Conservation (phyloP, 192 early-diverging fungal genomes). For the Kickxella alabastrina region DNA sequence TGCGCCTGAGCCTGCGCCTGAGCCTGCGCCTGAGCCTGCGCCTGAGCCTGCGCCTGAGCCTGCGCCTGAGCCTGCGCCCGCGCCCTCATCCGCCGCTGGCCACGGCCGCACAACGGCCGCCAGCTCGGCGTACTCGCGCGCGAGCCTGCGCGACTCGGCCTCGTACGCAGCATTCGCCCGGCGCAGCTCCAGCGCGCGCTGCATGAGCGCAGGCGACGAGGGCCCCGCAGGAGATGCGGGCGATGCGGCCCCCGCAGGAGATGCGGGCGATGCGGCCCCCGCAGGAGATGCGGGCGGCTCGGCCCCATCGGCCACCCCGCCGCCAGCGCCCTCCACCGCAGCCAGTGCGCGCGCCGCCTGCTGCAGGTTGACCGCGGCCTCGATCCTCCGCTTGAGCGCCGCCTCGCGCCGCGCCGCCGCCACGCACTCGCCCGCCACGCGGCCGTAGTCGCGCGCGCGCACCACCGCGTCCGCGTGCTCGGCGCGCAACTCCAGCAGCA, state of each 20-base stretch:
- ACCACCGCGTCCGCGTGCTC: slow-evolving; percentile 26
- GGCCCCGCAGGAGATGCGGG: too few species aligned
- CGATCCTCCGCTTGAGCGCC: slow-evolving; percentile 17
- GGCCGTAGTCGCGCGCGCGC: slow-evolving; percentile 1
- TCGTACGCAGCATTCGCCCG: slow-evolving; percentile 12
- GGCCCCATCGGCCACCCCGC: too few species aligned
- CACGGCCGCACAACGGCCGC: slow-evolving; percentile 30
- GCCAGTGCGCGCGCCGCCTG: slow-evolving; percentile 14
- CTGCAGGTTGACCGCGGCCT: slow-evolving; percentile 27
- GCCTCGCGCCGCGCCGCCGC: slow-evolving; percentile 8
- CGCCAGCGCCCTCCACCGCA: too few species aligned
- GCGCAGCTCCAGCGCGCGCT: too few species aligned
- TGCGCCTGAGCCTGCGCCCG: too few species aligned
- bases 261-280: too few species aligned
- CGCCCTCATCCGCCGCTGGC: slow-evolving; percentile 10
- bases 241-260: too few species aligned
- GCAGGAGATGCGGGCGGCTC: too few species aligned
- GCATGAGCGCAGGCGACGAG: too few species aligned
- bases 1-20: too few species aligned
- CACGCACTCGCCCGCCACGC: slow-evolving; percentile 2
- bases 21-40: too few species aligned
- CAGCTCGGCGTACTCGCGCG: slow-evolving; percentile 38
- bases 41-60: too few species aligned
- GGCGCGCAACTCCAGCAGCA: slow-evolving; percentile 39
- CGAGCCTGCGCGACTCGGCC: slow-evolving; percentile 19